Conservation (phyloP, 108 stramenopile species). For the Pseudonitzschia delicatissima region DNA sequence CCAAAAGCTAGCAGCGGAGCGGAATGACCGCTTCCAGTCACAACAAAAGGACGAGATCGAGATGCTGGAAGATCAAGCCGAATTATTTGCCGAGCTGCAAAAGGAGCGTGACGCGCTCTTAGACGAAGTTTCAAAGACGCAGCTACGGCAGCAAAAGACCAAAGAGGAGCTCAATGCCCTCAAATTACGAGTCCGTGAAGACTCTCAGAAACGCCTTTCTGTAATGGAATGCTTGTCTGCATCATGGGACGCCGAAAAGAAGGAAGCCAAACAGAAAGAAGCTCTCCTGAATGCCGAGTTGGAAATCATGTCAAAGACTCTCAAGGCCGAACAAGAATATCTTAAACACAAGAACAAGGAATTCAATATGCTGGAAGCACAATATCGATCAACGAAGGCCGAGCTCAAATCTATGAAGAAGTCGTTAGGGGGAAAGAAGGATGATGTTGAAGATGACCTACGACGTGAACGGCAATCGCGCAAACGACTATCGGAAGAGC, state of each 20-base stretch:
- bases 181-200: neutral
- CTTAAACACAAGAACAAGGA: constrained; percentile 2
- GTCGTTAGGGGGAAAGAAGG: neutral
- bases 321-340: neutral
- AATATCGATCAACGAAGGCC: neutral
- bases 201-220: constrained; percentile 4
- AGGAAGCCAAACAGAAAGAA: constrained; percentile 11
- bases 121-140: neutral
- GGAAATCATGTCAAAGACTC: constrained; percentile 9
- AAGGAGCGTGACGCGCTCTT: neutral
- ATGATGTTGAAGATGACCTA: constrained; percentile 1
- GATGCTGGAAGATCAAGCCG: neutral
- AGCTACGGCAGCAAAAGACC: constrained; percentile 3
- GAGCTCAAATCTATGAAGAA: constrained; percentile 1
- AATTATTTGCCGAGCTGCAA: neutral
- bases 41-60: constrained; percentile 2
- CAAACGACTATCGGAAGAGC: neutral
- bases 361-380: neutral
- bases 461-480: neutral
- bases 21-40: neutral
- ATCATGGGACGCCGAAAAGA: constrained; percentile 6
- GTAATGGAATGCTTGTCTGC: constrained; percentile 8
- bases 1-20: neutral
- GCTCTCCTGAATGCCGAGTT: neutral
- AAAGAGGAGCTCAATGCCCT: neutral